Conservation (phyloP, 495 filamentous ascomycete species). For the Penicillium robsamsonii region DNA sequence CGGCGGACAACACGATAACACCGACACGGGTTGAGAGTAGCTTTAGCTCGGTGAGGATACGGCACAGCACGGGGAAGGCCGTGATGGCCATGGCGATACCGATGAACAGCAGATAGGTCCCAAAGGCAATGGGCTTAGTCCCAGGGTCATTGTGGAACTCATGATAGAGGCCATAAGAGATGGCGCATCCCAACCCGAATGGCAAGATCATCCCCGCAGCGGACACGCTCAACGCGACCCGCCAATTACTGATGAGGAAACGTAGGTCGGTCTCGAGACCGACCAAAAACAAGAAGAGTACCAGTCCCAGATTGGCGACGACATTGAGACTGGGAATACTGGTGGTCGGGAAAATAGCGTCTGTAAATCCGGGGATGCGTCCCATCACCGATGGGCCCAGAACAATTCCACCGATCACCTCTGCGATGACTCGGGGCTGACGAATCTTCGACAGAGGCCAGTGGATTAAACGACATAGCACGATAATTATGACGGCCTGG, state of each 20-base stretch:
- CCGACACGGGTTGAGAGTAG: conserved; percentile 82
- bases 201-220: conserved; percentile 84
- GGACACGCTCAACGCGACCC: conserved; percentile 76
- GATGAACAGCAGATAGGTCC: conserved; percentile 87
- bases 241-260: conserved; percentile 85
- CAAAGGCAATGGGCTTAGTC: conserved; percentile 66
- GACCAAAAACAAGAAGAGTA: conserved; percentile 90
- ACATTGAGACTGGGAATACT: conserved; percentile 75
- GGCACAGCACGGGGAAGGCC: conserved; percentile 92
- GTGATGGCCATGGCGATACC: conserved; percentile 95
- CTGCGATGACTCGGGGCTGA: conserved; percentile 92
- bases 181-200: conserved; percentile 64
- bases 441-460: conserved; percentile 81
- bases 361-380: conserved; percentile 75
- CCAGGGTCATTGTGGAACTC: conserved; percentile 66
- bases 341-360: conserved; percentile 69
- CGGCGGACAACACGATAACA: conserved; percentile 86
- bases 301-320: conserved; percentile 84
- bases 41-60: conserved; percentile 91
- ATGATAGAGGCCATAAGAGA: conserved; percentile 84
- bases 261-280: conserved; percentile 90
- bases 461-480: conserved; percentile 81
- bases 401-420: conserved; percentile 90
- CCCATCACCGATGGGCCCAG: conserved; percentile 86
- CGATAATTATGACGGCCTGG: conserved; percentile 83